A percentile compares a stretch with the other conserved stretches of the same genome.
phyloP scores from a whole-genome alignment of 2,329 filamentous ascomycete genomes.

The Epichloe sylvatica region DNA sequence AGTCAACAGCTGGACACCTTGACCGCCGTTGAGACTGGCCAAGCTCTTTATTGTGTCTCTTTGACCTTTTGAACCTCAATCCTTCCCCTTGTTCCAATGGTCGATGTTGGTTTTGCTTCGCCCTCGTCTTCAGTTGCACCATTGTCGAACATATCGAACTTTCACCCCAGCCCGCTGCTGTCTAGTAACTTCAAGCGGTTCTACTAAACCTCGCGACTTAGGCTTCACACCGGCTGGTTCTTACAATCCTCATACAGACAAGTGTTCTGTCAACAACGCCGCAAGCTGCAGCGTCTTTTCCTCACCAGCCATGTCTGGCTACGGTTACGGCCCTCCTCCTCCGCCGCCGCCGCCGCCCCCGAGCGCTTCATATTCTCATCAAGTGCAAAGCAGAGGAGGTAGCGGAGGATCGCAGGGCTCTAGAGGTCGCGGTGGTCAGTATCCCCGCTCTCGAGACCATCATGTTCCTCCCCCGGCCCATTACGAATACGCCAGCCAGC shows the following conservation, averaged over 20 bases:
- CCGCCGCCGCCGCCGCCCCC: conserved; percentile 30
- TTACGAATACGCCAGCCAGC: conserved; percentile 31
- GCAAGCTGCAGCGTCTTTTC: conserved; percentile 3
- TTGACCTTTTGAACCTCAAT: background rate
- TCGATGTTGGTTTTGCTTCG: background rate
- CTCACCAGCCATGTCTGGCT: conserved; percentile 28
- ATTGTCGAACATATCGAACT: background rate
- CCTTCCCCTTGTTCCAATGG: background rate
- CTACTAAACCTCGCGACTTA: background rate
- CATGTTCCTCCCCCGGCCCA: conserved; percentile 22
- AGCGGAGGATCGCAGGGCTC: conserved; percentile 21
- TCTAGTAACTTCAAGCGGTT: background rate
- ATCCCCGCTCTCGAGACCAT: conserved; percentile 26
- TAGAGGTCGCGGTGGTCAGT: conserved; percentile 27
- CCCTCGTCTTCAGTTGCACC: background rate
- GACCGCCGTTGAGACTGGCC: background rate
- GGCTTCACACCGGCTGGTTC: background rate
- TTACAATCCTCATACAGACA: conserved; percentile 3
- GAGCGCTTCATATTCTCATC: conserved; percentile 24
- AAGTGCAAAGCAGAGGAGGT: conserved; percentile 26
- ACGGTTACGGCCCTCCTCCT: conserved; percentile 33
- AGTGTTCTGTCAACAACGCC: conserved; percentile 9
- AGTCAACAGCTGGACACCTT: background rate
- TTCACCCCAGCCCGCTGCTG: background rate
- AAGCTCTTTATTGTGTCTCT: background rate